Conservation (phyloP, 148 eudicot species). For the Camellia granthamiana region DNA sequence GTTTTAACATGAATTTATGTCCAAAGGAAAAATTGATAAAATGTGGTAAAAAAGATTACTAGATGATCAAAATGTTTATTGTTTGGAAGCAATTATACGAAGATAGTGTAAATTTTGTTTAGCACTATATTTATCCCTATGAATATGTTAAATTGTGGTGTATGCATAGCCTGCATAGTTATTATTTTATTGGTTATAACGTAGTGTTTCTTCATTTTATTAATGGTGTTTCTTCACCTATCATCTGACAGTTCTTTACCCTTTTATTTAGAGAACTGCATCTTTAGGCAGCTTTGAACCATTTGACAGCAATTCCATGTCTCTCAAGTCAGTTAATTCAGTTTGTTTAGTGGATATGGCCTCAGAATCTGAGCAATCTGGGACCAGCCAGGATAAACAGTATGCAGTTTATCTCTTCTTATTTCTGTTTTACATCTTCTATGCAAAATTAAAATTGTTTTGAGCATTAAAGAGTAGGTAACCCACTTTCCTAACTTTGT, state of each 20-base stretch:
- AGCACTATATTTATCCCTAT: not conserved
- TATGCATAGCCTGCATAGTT: not conserved
- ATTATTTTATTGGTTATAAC: not conserved
- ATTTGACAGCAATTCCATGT: slow-evolving; percentile 43
- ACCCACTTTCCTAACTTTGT: too few species aligned
- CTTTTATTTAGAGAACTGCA: slow-evolving; percentile 56
- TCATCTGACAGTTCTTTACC: slow-evolving; percentile 7
- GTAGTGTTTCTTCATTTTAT: not conserved
- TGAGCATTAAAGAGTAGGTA: too few species aligned
- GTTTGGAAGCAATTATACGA: not conserved
- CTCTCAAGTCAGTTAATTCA: slow-evolving; percentile 49
- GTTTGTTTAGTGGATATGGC: slow-evolving; percentile 35
- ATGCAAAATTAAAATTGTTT: too few species aligned
- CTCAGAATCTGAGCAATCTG: slow-evolving; percentile 33
- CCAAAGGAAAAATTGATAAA: too few species aligned
- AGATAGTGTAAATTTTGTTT: not conserved
- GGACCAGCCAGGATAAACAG: slow-evolving; percentile 26
- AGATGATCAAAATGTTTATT: too few species aligned
- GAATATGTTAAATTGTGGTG: not conserved
- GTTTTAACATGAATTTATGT: too few species aligned
- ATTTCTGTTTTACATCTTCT: too few species aligned
- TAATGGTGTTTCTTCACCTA: not conserved
- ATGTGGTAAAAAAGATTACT: too few species aligned
- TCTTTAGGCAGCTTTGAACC: slow-evolving; percentile 62
- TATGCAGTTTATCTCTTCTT: slow-evolving; percentile 9